Evolutionary conservation across 805 yeast species (phyloP).

Genomic region (Zygotorulaspora danielsina): DNA sequence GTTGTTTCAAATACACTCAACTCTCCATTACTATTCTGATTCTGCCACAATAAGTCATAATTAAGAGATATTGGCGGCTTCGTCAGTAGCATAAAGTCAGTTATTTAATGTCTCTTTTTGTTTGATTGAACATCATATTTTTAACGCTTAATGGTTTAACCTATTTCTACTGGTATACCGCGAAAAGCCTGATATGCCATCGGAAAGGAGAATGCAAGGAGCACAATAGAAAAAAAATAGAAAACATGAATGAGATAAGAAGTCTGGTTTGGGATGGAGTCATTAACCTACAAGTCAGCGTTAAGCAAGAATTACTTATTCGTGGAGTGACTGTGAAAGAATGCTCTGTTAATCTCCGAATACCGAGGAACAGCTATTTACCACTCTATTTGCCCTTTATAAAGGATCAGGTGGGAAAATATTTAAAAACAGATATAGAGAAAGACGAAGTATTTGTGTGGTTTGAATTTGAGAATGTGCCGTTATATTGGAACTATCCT

Average conservation of each 20-base stretch:
- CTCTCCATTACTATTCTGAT: conserved; percentile 16
- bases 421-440: conserved; percentile 30
- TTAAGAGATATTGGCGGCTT: conserved; percentile 9
- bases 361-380: conserved; percentile 50
- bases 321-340: conserved; percentile 18
- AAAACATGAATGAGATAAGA: conserved; percentile 33
- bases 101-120: too few species aligned
- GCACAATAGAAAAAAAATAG: neutral
- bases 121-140: too few species aligned
- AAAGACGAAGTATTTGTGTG: conserved; percentile 43
- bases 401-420: conserved; percentile 38
- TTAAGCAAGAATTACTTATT: conserved; percentile 20
- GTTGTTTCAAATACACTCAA: conserved; percentile 20
- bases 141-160: too few species aligned
- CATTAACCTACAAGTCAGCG: conserved; percentile 41
- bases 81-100: conserved; percentile 7
- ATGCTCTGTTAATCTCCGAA: conserved; percentile 23
- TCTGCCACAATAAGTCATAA: conserved; percentile 26
- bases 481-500: conserved; percentile 75
- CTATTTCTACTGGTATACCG: neutral
- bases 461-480: conserved; percentile 62
- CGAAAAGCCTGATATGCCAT: neutral
- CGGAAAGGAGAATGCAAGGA: too few species aligned
- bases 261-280: conserved; percentile 52
- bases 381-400: conserved; percentile 41